These are phyloP conservation scores for Psilocybe sp. DNA, from an alignment of 768 basidiomycete genomes.

Conservation along the genomic window DNA sequence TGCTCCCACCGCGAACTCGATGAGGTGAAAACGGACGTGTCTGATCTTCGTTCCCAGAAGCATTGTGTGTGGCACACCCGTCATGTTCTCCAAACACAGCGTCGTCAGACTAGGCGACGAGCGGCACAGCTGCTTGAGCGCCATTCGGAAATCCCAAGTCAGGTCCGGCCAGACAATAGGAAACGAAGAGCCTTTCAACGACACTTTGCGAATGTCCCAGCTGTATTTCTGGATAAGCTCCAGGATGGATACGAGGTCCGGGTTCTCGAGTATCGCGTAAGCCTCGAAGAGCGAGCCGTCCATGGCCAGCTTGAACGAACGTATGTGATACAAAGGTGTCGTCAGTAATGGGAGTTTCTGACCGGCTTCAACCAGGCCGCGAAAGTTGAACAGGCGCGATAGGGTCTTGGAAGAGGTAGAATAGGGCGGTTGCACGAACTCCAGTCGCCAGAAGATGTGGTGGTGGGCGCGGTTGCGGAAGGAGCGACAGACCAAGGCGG, in stretches of 20 bases:
- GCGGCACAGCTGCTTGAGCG: constrained; percentile 8
- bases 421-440: constrained; percentile 9
- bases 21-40: constrained; percentile 10
- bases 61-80: constrained; percentile 13
- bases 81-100: constrained; percentile 10
- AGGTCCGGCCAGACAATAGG: constrained; percentile 12
- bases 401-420: constrained; percentile 4
- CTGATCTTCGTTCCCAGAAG: constrained; percentile 10
- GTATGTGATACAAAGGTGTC: constrained; percentile 9
- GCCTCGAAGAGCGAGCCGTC: constrained; percentile 16
- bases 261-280: constrained; percentile 13
- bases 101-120: constrained; percentile 6
- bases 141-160: constrained; percentile 8
- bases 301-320: constrained; percentile 11
- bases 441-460: constrained; percentile 10
- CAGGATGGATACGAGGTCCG: constrained; percentile 8
- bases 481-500: constrained; percentile 9
- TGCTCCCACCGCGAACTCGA: constrained; percentile 7
- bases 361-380: constrained; percentile 5
- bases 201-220: not conserved
- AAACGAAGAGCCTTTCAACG: constrained; percentile 12
- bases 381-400: constrained; percentile 4
- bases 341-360: constrained; percentile 5
- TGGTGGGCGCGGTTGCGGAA: constrained; percentile 13
- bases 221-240: constrained; percentile 1